Percentiles rank a stretch among this genome's conserved stretches.
These are phyloP conservation scores for Kurtzmaniella quercitrusa DNA, from an alignment of 1,139 yeast genomes.

Conservation along the genomic window DNA sequence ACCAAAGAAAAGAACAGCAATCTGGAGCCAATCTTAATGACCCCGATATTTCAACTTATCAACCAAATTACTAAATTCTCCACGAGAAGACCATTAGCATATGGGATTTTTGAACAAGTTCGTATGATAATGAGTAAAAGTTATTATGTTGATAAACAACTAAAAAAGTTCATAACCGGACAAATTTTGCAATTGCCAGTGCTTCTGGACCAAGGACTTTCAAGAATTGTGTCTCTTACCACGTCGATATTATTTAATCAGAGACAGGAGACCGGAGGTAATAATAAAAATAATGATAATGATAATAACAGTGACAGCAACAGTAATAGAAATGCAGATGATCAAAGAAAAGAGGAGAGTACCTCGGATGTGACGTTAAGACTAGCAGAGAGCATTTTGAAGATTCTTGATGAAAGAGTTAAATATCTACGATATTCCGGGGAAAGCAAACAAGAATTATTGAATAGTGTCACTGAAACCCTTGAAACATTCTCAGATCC, in stretches of 20 bases:
- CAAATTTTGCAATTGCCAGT: not conserved
- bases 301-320: conserved; percentile 5
- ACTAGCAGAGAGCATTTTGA: not conserved
- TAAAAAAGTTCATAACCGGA: conserved; percentile 1
- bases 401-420: not conserved
- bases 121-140: conserved; percentile 13
- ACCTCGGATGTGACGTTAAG: not conserved
- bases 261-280: not conserved
- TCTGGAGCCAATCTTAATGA: conserved; percentile 9
- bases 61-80: conserved; percentile 26
- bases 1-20: not conserved
- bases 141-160: conserved; percentile 7
- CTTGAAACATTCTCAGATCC: conserved; percentile 21
- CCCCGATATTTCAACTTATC: conserved; percentile 22
- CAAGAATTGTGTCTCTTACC: conserved; percentile 1
- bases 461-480: not conserved
- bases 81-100: conserved; percentile 25
- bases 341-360: not conserved
- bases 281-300: conserved; percentile 1
- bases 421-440: not conserved
- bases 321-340: not conserved
- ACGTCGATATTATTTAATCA: conserved; percentile 4
- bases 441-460: not conserved
- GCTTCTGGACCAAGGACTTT: not conserved
- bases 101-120: conserved; percentile 11